A percentile compares a stretch with the other conserved stretches of the same genome.
Conservation (phyloP, 75 land plant genomes). For the Picea sitchensis region DNA sequence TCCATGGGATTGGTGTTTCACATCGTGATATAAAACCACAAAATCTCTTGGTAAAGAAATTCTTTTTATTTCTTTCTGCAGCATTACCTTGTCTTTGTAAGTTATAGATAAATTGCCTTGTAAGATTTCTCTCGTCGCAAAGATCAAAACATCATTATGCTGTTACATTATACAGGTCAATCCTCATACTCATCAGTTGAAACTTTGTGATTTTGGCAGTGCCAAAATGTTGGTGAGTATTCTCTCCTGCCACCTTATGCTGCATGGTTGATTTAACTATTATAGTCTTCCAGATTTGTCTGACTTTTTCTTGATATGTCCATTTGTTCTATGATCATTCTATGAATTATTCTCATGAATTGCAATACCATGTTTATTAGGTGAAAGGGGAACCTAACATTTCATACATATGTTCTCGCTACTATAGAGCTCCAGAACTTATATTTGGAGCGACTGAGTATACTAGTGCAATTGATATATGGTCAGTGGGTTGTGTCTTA, state of each 20-base stretch:
- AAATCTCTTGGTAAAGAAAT: slow-evolving; percentile 55
- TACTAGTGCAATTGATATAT: slow-evolving; percentile 93
- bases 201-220: slow-evolving; percentile 95
- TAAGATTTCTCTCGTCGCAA: too few species aligned
- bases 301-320: too few species aligned
- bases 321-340: too few species aligned
- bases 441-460: slow-evolving; percentile 98
- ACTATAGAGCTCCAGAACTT: slow-evolving; percentile 93
- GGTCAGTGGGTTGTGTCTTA: slow-evolving; percentile 99
- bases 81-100: too few species aligned
- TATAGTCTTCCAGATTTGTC: too few species aligned
- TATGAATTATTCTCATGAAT: too few species aligned
- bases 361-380: slow-evolving; percentile 22
- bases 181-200: slow-evolving; percentile 93
- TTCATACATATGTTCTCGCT: slow-evolving; percentile 97
- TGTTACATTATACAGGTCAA: slow-evolving; percentile 56
- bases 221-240: slow-evolving; percentile 79
- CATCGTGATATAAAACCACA: slow-evolving; percentile 91
- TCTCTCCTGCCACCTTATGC: too few species aligned
- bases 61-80: too few species aligned
- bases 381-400: slow-evolving; percentile 98
- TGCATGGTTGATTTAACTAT: too few species aligned
- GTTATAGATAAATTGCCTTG: too few species aligned
- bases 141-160: too few species aligned
- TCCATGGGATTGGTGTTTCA: slow-evolving; percentile 74